Evolutionary conservation across 768 basidiomycete species (phyloP).

Genomic region (Phylloporus rhodoxanthus): DNA sequence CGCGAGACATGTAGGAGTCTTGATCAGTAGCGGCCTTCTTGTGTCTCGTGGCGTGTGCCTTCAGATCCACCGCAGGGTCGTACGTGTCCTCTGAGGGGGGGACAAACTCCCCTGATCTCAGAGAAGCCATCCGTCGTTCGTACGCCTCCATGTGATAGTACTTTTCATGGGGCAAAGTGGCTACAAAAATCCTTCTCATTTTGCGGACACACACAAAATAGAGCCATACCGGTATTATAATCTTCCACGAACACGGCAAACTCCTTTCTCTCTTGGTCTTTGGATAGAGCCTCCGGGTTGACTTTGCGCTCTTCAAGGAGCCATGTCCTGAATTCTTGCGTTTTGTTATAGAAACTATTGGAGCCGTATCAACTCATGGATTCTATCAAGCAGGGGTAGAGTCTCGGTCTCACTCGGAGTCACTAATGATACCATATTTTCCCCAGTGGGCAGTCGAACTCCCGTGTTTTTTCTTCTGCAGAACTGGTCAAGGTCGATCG

Average conservation of each 20-base stretch:
- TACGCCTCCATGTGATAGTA: slow-evolving; percentile 89
- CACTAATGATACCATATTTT: slow-evolving; percentile 81
- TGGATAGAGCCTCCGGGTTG: slow-evolving; percentile 83
- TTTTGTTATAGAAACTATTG: slow-evolving; percentile 71
- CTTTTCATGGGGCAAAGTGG: slow-evolving; percentile 90
- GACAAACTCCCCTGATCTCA: slow-evolving; percentile 78
- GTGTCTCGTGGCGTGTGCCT: slow-evolving; percentile 62
- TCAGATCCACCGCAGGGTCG: slow-evolving; percentile 81
- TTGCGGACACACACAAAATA: neutral
- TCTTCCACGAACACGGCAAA: slow-evolving; percentile 80
- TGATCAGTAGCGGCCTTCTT: slow-evolving; percentile 62
- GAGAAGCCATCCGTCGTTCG: slow-evolving; percentile 75
- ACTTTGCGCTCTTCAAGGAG: slow-evolving; percentile 87
- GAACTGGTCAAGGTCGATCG: slow-evolving; percentile 2
- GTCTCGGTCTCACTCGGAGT: slow-evolving; percentile 59
- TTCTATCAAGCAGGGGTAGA: neutral
- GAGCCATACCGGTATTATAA: slow-evolving; percentile 63
- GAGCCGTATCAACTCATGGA: slow-evolving; percentile 11
- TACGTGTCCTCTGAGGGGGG: slow-evolving; percentile 69
- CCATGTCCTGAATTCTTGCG: slow-evolving; percentile 86
- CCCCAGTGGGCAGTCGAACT: slow-evolving; percentile 69
- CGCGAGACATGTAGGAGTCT: slow-evolving; percentile 71
- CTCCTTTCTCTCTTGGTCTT: slow-evolving; percentile 81
- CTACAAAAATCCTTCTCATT: slow-evolving; percentile 34
- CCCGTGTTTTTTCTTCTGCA: slow-evolving; percentile 54